Evolutionary conservation across 225 moss, liverwort and hornwort genomes (phyloP).

Genomic region (Polytrichum formosum): DNA sequence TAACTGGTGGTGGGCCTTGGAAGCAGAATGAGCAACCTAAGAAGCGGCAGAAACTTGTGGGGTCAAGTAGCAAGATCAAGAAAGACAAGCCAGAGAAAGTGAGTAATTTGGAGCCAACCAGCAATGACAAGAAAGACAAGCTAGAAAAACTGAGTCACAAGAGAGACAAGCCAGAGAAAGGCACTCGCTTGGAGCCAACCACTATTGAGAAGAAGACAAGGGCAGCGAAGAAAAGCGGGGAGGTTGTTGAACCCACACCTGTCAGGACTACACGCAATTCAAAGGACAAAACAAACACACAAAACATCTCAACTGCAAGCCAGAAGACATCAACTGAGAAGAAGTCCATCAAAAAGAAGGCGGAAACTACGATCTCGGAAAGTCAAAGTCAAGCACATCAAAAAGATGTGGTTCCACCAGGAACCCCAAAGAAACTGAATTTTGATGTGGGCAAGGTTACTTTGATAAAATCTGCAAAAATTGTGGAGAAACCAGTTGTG

Average conservation of each 20-base stretch:
- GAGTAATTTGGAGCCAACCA: slow-evolving; percentile 10
- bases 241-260: slow-evolving; percentile 7
- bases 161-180: neutral
- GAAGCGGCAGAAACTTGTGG: slow-evolving; percentile 34
- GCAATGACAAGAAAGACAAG: neutral
- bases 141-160: no score
- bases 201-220: neutral
- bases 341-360: slow-evolving; percentile 4
- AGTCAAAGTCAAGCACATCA: slow-evolving; percentile 14
- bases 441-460: neutral
- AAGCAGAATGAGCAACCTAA: slow-evolving; percentile 33
- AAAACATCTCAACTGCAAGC: slow-evolving; percentile 8
- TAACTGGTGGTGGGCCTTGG: slow-evolving; percentile 6
- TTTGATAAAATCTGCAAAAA: slow-evolving; percentile 10
- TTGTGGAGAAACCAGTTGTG: slow-evolving; percentile 7
- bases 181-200: neutral
- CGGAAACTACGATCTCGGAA: neutral
- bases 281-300: neutral
- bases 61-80: slow-evolving; percentile 5
- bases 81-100: slow-evolving; percentile 11
- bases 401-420: slow-evolving; percentile 22
- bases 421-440: slow-evolving; percentile 26
- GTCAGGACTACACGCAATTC: slow-evolving; percentile 9
- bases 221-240: slow-evolving; percentile 1
- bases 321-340: slow-evolving; percentile 11